Percentiles rank a stretch among this genome's conserved stretches.
Conservation (phyloP, 1,284 basidiomycete genomes). For the Ceratobasidium sp. region DNA sequence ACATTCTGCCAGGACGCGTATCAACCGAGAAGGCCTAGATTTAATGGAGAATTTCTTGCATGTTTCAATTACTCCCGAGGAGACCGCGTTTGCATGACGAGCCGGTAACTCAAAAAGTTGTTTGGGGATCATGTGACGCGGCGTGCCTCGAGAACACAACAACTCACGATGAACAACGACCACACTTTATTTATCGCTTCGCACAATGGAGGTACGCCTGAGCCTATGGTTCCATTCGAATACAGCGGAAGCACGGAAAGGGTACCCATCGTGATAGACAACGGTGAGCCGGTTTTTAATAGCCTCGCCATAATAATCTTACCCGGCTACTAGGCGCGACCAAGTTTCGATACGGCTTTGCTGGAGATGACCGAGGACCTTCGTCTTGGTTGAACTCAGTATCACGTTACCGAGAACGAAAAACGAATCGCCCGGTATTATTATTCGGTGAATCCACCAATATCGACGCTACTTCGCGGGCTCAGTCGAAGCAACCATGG, state of each 20-base stretch:
- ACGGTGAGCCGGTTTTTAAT: slow-evolving; percentile 63
- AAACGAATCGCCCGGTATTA: slow-evolving; percentile 80
- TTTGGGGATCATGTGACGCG: slow-evolving; percentile 33
- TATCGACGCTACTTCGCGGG: slow-evolving; percentile 82
- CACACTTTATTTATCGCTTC: slow-evolving; percentile 32
- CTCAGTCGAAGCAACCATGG: slow-evolving; percentile 84
- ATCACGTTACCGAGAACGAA: slow-evolving; percentile 89
- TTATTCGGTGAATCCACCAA: slow-evolving; percentile 90
- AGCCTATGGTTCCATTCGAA: slow-evolving; percentile 41
- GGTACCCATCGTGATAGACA: slow-evolving; percentile 90
- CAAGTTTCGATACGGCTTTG: slow-evolving; percentile 90
- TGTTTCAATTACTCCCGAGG: slow-evolving; percentile 19
- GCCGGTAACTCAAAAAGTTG: slow-evolving; percentile 22
- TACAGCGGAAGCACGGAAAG: slow-evolving; percentile 21
- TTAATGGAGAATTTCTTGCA: slow-evolving; percentile 2
- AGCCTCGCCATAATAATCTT: not conserved
- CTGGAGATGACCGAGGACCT: slow-evolving; percentile 63
- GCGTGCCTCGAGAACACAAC: not conserved
- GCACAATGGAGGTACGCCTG: slow-evolving; percentile 26
- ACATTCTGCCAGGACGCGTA: too few species aligned
- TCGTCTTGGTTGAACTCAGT: slow-evolving; percentile 77
- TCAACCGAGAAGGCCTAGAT: too few species aligned
- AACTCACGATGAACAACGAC: slow-evolving; percentile 29
- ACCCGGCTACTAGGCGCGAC: slow-evolving; percentile 69
- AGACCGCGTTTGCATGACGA: not conserved